Percentiles rank a stretch among this genome's conserved stretches.
Evolutionary conservation across 129 eudicot species (phyloP).

Genomic region (Heracleum sosnowskyi): DNA sequence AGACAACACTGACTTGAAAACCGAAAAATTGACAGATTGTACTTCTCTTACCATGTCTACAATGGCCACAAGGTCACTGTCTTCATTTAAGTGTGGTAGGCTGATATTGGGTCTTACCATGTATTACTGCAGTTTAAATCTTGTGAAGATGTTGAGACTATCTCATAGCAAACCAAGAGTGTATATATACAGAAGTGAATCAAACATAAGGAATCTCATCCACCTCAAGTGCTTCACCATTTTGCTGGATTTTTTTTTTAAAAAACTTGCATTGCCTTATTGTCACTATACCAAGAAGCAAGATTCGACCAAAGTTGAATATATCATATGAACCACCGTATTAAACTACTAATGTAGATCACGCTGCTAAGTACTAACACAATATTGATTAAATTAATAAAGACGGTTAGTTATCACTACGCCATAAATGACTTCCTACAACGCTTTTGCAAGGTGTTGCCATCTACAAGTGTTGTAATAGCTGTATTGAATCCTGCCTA

Average conservation of each 20-base stretch:
- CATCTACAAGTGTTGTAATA: too few relatives aligned
- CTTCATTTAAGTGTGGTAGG: not conserved
- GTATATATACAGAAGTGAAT: not conserved
- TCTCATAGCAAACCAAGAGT: not conserved
- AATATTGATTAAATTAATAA: not conserved
- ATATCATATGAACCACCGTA: constrained; percentile 6
- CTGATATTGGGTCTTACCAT: not conserved
- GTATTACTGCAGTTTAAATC: too few relatives aligned
- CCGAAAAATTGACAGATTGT: constrained; percentile 2
- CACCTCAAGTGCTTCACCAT: not conserved
- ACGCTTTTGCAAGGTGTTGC: too few relatives aligned
- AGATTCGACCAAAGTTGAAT: not conserved
- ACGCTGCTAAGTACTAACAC: not conserved
- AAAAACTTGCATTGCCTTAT: not conserved
- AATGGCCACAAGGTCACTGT: not conserved
- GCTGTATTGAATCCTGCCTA: too few relatives aligned
- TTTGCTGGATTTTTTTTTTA: constrained; percentile 5
- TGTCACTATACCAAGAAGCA: not conserved
- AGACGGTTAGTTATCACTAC: too few relatives aligned
- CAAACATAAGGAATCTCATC: constrained; percentile 14
- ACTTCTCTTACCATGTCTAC: constrained; percentile 19
- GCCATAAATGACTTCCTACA: too few relatives aligned
- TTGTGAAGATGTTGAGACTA: not conserved
- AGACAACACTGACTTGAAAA: constrained; percentile 14
- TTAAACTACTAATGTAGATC: not conserved